Evolutionary conservation across 257 asterid genomes (phyloP).

Genomic region (Eucommia ulmoides): DNA sequence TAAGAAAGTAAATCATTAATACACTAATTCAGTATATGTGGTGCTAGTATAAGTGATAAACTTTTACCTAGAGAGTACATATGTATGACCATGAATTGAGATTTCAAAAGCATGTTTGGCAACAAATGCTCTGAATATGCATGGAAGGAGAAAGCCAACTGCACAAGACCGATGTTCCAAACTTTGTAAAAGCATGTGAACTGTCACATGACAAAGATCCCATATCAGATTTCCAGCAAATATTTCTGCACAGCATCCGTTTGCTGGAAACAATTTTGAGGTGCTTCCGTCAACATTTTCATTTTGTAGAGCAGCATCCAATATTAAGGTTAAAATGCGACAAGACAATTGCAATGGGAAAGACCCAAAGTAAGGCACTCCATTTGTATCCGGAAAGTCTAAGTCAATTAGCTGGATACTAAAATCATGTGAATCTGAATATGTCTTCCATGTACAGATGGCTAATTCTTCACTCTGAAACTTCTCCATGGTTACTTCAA

Average conservation of each 20-base stretch:
- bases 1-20: not conserved
- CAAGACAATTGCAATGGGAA: slow-evolving; percentile 53
- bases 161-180: slow-evolving; percentile 69
- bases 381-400: slow-evolving; percentile 14
- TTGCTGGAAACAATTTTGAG: slow-evolving; percentile 19
- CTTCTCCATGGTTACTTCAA: slow-evolving; percentile 63
- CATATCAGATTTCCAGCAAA: slow-evolving; percentile 66
- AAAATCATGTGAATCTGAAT: slow-evolving; percentile 17
- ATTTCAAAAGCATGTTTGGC: slow-evolving; percentile 28
- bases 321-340: slow-evolving; percentile 39
- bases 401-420: slow-evolving; percentile 17
- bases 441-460: slow-evolving; percentile 39
- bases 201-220: slow-evolving; percentile 59
- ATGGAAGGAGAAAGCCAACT: slow-evolving; percentile 60
- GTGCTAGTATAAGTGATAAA: slow-evolving; percentile 6
- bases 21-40: too few relatives aligned
- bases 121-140: slow-evolving; percentile 47
- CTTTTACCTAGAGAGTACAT: slow-evolving; percentile 45
- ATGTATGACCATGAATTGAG: slow-evolving; percentile 35
- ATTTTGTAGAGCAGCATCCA: slow-evolving; percentile 45
- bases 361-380: slow-evolving; percentile 23
- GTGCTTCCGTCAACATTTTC: slow-evolving; percentile 16
- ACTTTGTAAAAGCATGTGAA: slow-evolving; percentile 56
- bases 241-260: slow-evolving; percentile 15
- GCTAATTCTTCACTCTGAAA: slow-evolving; percentile 37